These are phyloP conservation scores for Aspergillus fischeri DNA, from an alignment of 2,329 filamentous ascomycete genomes.

Conservation along the genomic window DNA sequence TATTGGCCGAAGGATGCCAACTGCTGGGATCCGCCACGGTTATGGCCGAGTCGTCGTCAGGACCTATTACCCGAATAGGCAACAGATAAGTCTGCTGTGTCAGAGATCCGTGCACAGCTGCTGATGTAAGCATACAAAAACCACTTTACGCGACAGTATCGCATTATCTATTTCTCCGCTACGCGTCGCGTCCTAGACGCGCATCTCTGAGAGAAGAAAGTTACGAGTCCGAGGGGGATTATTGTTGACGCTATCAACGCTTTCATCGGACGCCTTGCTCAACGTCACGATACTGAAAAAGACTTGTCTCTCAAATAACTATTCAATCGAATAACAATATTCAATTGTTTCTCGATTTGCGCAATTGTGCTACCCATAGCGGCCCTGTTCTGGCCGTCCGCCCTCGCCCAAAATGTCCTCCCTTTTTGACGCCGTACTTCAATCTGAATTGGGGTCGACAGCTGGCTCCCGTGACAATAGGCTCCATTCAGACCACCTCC, in stretches of 20 bases:
- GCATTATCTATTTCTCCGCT: constrained; percentile 20
- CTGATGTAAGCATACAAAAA: constrained; percentile 18
- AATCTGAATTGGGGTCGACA: constrained; percentile 38
- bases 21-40: not conserved
- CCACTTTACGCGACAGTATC: constrained; percentile 31
- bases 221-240: not conserved
- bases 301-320: not conserved
- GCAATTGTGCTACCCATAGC: constrained; percentile 9
- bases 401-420: constrained; percentile 33
- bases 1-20: constrained; percentile 6
- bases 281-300: not conserved
- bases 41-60: not conserved
- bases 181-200: constrained; percentile 26
- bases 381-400: constrained; percentile 24
- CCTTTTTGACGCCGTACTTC: constrained; percentile 39
- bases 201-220: constrained; percentile 15
- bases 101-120: not conserved
- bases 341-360: not conserved
- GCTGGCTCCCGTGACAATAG: constrained; percentile 26
- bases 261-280: constrained; percentile 1
- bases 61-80: not conserved
- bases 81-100: not conserved
- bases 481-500: constrained; percentile 38
- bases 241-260: constrained; percentile 5
- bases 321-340: not conserved